Conservation (phyloP, 495 filamentous ascomycete species). For the Hamigera avellanea region DNA sequence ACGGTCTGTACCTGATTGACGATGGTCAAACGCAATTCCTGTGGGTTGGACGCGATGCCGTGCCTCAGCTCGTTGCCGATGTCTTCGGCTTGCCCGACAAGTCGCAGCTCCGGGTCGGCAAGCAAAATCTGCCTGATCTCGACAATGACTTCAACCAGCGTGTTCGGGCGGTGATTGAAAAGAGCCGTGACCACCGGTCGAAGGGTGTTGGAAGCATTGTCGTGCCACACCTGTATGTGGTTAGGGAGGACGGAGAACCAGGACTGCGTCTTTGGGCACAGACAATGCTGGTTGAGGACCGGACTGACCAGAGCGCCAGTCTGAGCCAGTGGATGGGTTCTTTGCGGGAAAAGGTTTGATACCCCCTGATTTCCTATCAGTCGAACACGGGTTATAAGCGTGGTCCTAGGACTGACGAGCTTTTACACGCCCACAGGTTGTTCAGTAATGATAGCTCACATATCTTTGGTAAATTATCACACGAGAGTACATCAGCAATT, state of each 20-base stretch:
- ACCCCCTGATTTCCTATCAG: conserved; percentile 5
- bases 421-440: conserved; percentile 12
- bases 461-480: no score
- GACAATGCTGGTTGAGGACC: conserved; percentile 89
- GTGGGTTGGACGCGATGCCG: conserved; percentile 89
- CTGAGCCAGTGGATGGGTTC: conserved; percentile 86
- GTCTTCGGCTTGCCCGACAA: conserved; percentile 81
- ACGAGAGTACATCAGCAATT: no score
- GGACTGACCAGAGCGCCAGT: conserved; percentile 86
- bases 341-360: conserved; percentile 89
- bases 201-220: conserved; percentile 84
- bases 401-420: conserved; percentile 15
- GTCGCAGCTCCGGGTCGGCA: conserved; percentile 78
- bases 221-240: conserved; percentile 84
- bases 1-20: conserved; percentile 95
- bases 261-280: conserved; percentile 93
- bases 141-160: conserved; percentile 96
- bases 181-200: conserved; percentile 75
- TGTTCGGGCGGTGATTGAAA: conserved; percentile 77
- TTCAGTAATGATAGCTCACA: conserved; percentile 14
- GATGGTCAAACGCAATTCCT: conserved; percentile 96
- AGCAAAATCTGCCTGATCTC: conserved; percentile 69
- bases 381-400: conserved; percentile 2
- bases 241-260: conserved; percentile 92
- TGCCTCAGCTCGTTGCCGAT: conserved; percentile 77